Conservation (phyloP, 2,329 filamentous ascomycete genomes). For the Verticillium longisporum region DNA sequence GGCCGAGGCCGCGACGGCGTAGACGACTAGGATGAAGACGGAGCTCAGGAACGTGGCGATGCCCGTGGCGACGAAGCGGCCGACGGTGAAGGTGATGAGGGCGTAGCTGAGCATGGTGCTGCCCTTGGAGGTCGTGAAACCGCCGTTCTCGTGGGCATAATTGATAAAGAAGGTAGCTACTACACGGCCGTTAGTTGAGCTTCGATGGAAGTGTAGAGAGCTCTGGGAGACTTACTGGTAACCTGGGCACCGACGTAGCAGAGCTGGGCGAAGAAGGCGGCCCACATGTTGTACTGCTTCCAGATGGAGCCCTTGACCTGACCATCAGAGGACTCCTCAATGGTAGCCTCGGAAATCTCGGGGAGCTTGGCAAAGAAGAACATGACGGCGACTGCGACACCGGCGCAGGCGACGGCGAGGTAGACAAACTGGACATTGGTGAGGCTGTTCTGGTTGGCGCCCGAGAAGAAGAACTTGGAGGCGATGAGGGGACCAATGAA, state of each 20-base stretch:
- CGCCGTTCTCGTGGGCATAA: constrained; percentile 50
- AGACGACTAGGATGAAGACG: constrained; percentile 9
- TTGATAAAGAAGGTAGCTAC: constrained; percentile 67
- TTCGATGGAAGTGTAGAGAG: no score
- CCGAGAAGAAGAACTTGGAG: constrained; percentile 64
- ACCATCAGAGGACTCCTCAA: constrained; percentile 25
- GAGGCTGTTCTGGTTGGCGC: constrained; percentile 46
- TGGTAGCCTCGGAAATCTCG: constrained; percentile 54
- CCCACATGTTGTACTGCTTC: constrained; percentile 71
- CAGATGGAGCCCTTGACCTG: constrained; percentile 54
- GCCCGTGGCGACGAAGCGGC: constrained; percentile 45
- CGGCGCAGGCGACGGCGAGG: constrained; percentile 65
- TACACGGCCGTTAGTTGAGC: neutral
- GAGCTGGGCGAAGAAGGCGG: constrained; percentile 70
- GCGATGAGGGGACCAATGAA: constrained; percentile 64
- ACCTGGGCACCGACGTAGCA: constrained; percentile 71
- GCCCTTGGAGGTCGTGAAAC: constrained; percentile 32
- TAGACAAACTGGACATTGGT: constrained; percentile 73
- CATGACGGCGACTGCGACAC: constrained; percentile 57
- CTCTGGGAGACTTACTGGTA: constrained; percentile 24
- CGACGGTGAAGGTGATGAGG: constrained; percentile 39
- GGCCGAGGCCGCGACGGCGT: constrained; percentile 40
- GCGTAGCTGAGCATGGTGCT: constrained; percentile 16
- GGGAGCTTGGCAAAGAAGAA: constrained; percentile 64
- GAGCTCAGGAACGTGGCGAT: constrained; percentile 42